phyloP scores from a whole-genome alignment of 371 early-diverging fungal genomes.

The Caulochytrium protostelioides region DNA sequence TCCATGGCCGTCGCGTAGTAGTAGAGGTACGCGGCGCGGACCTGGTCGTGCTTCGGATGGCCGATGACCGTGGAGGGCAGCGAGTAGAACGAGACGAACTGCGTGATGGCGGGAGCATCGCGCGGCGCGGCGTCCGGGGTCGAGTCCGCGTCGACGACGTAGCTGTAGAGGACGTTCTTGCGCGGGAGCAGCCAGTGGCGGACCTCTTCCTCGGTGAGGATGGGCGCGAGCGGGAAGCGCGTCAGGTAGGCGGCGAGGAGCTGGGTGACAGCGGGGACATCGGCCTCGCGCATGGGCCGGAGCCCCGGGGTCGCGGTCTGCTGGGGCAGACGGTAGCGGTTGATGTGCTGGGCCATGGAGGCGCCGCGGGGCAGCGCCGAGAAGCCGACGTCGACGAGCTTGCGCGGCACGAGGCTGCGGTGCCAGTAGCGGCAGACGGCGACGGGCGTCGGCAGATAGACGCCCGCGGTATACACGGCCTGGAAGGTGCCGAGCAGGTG shows the following conservation, averaged over 20 bases:
- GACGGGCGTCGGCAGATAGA: slow-evolving; percentile 73
- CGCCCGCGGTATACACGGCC: slow-evolving; percentile 94
- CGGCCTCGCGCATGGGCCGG: slow-evolving; percentile 49
- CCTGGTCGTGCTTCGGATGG: slow-evolving; percentile 41
- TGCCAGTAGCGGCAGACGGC: slow-evolving; percentile 70
- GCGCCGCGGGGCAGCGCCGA: slow-evolving; percentile 46
- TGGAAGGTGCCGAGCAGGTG: slow-evolving; percentile 87
- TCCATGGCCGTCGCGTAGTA: slow-evolving; percentile 58
- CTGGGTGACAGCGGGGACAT: slow-evolving; percentile 44
- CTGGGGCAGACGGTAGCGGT: slow-evolving; percentile 41
- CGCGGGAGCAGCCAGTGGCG: slow-evolving; percentile 74
- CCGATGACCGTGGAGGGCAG: slow-evolving; percentile 72
- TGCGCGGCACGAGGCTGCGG: slow-evolving; percentile 76
- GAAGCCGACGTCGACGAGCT: slow-evolving; percentile 80
- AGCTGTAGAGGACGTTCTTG: slow-evolving; percentile 65
- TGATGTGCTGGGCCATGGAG: slow-evolving; percentile 52
- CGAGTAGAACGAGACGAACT: slow-evolving; percentile 79
- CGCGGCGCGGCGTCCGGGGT: slow-evolving; percentile 26
- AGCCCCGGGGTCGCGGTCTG: slow-evolving; percentile 42
- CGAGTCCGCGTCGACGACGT: slow-evolving; percentile 55
- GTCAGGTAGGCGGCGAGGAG: slow-evolving; percentile 49
- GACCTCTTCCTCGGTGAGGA: slow-evolving; percentile 64
- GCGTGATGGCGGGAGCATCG: slow-evolving; percentile 40
- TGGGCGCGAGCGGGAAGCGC: slow-evolving; percentile 45
- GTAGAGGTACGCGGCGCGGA: slow-evolving; percentile 79